Conservation (phyloP, 2,329 filamentous ascomycete species). For the Colletotrichum sp. region DNA sequence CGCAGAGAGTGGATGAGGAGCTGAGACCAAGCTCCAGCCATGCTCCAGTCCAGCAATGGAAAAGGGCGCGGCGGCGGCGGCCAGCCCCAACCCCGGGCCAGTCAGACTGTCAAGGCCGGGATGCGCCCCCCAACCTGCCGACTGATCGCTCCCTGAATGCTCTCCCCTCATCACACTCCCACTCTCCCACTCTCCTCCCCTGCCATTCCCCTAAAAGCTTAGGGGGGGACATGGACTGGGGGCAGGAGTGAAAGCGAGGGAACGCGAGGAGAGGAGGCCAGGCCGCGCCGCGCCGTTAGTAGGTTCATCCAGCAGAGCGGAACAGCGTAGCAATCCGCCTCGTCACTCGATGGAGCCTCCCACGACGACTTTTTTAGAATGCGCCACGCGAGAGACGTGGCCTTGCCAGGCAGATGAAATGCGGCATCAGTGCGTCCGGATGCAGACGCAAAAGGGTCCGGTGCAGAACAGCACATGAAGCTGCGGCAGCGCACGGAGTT, state of each 20-base stretch:
- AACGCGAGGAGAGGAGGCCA: background rate
- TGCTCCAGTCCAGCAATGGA: background rate
- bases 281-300: background rate
- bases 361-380: background rate
- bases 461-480: background rate
- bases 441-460: background rate
- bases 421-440: background rate
- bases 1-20: constrained; percentile 19
- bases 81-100: background rate
- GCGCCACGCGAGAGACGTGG: constrained; percentile 11
- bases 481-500: background rate
- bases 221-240: background rate
- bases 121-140: background rate
- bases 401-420: background rate
- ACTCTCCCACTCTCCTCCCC: background rate
- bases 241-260: background rate
- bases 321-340: background rate
- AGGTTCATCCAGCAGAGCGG: background rate
- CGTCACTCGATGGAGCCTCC: background rate
- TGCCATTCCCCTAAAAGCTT: background rate
- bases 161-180: background rate
- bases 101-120: background rate
- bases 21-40: constrained; percentile 1
- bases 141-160: background rate
- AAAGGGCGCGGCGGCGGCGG: background rate